Base-by-base conservation (phyloP, 768 basidiomycete species). In the Calvatia gigantea region DNA sequence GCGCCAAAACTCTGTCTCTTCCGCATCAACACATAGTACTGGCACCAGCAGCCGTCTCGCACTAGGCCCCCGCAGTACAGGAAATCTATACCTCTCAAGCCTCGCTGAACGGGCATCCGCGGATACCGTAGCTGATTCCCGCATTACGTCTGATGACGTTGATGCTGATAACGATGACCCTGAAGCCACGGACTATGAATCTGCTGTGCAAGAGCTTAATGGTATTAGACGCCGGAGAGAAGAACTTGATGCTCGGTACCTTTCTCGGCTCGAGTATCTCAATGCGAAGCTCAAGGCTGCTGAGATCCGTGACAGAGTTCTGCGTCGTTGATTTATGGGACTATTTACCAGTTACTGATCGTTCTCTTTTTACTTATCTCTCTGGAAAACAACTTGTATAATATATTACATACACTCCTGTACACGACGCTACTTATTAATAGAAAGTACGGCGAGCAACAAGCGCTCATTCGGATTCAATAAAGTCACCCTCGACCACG, bases 231-330 rank as follows among this genome's bases (percentile, higher is more conserved):
- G 77, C 53, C 79, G 88, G 37, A 77, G 82, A 38, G 78, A 77
- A 25, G 88, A 89, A 58, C 82, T 92, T 46, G 79, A 80, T 25
- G 76, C 71, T 54, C 79, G 90, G 48, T 93, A 89, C 67, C 81
- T 83, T 50, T 76, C 80, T 25, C 82, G 89, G 46, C 66, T 92
- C 54, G 87, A 90, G 60, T 93, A 85, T 64, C 74, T 93, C 28
- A 77, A 81, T 41, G 91, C 88, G 29, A 84, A 82, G 63, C 72
- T 91, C 65, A 91, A 86, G 69, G 84, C 84, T 15, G 88, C 89
- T 4, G 87, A 92, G 72, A 67, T 93, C 11, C 77, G 72, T 53
- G 80, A 82, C 61, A 75, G 70, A 58, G 68, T 81, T 27, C 56
- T 76, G 54, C 69, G 70, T 60, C 75, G 71, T 58, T 76, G 57